Evolutionary conservation across 2,329 filamentous ascomycete species (phyloP).

Genomic region (Claviceps arundinis): DNA sequence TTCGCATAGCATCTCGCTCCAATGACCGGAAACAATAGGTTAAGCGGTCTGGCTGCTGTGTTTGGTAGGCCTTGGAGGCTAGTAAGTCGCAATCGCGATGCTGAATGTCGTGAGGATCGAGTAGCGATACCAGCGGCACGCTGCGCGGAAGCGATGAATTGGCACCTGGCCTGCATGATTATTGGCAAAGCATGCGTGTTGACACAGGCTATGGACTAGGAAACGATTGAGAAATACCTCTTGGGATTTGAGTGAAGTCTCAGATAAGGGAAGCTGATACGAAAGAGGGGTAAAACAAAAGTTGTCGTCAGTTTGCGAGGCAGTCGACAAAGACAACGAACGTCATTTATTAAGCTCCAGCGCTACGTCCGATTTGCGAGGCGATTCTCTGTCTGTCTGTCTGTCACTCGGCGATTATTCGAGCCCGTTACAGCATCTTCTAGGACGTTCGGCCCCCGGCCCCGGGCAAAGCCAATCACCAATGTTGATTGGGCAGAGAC

Average conservation of each 20-base stretch:
- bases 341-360: too few species aligned
- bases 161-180: conserved; percentile 29
- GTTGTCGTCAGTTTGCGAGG: too few species aligned
- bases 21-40: conserved; percentile 26
- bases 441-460: conserved; percentile 23
- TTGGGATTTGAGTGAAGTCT: too few species aligned
- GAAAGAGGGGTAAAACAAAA: too few species aligned
- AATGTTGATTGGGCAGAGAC: neutral
- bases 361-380: too few species aligned
- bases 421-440: conserved; percentile 22
- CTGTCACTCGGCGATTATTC: conserved; percentile 1
- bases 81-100: conserved; percentile 11
- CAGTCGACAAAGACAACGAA: too few species aligned
- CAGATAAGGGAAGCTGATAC: too few species aligned
- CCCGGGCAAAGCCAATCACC: neutral
- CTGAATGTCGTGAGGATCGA: conserved; percentile 16
- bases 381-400: neutral
- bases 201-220: neutral
- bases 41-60: conserved; percentile 8
- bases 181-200: conserved; percentile 5
- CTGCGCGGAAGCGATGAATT: conserved; percentile 25
- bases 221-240: too few species aligned
- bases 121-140: conserved; percentile 20
- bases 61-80: conserved; percentile 12
- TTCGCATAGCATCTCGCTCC: conserved; percentile 46